Percentiles rank a stretch among this genome's conserved stretches.
phyloP scores from a whole-genome alignment of 2,329 filamentous ascomycete species.

The Botrytis paeoniae region DNA sequence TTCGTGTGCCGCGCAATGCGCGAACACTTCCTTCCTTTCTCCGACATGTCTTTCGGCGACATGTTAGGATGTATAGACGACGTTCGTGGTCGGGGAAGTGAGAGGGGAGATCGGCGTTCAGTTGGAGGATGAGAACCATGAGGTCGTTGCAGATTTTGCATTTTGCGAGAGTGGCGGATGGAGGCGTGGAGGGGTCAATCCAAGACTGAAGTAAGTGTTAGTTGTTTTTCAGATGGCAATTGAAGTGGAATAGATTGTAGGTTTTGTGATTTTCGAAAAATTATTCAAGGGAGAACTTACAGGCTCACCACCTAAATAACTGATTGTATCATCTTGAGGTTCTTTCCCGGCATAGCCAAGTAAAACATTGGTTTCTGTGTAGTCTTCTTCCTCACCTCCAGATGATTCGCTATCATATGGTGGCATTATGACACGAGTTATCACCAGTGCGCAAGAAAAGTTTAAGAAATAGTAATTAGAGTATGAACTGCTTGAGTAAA shows the following conservation, averaged over 20 bases:
- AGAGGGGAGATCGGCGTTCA: conserved; percentile 86
- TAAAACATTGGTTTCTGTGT: conserved; percentile 80
- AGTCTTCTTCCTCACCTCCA: conserved; percentile 62
- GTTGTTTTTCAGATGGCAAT: not conserved
- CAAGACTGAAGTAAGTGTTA: conserved; percentile 60
- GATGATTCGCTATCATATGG: conserved; percentile 87
- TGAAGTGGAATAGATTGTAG: not conserved
- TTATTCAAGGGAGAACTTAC: conserved; percentile 51
- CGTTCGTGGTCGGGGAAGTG: conserved; percentile 84
- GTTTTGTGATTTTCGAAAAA: not conserved
- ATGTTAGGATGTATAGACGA: conserved; percentile 82
- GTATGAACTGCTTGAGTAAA: not conserved
- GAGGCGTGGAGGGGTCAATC: conserved; percentile 68
- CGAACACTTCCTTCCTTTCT: conserved; percentile 80
- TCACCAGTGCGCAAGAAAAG: not conserved
- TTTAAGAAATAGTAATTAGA: not conserved
- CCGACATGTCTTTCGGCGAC: conserved; percentile 73
- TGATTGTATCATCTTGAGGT: conserved; percentile 70
- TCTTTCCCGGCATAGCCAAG: conserved; percentile 86
- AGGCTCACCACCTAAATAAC: conserved; percentile 81
- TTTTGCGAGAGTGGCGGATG: conserved; percentile 73
- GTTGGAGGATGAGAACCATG: conserved; percentile 82
- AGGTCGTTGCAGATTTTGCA: conserved; percentile 84
- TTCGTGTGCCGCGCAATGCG: conserved; percentile 65
- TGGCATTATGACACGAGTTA: conserved; percentile 51